Evolutionary conservation across 257 asterid species (phyloP).

Genomic region (Solanum gandarillasii): DNA sequence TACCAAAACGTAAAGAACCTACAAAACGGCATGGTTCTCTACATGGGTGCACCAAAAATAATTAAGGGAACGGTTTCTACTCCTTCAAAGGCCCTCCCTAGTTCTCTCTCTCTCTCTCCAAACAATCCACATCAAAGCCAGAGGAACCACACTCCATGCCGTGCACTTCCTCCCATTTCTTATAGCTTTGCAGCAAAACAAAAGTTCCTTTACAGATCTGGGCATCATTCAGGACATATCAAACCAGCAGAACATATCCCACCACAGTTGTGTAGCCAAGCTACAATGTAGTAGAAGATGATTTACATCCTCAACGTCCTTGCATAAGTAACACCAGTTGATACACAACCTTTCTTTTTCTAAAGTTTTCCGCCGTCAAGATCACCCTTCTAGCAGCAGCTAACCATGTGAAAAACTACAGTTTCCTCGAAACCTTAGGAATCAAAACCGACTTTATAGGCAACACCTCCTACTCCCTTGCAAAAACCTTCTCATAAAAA

Average conservation of each 20-base stretch:
- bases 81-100: neutral
- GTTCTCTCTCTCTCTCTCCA: neutral
- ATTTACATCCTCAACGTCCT: neutral
- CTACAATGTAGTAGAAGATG: neutral
- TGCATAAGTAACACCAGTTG: neutral
- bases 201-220: neutral
- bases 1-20: neutral
- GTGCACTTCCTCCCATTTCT: neutral
- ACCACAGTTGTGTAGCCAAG: neutral
- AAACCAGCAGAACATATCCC: neutral
- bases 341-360: neutral
- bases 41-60: neutral
- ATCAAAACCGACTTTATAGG: neutral
- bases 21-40: neutral
- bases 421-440: neutral
- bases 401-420: neutral
- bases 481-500: neutral
- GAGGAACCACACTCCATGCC: neutral
- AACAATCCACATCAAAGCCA: neutral
- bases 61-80: neutral
- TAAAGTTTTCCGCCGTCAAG: neutral
- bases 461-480: neutral
- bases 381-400: neutral
- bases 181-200: neutral
- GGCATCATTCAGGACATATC: neutral